Percentiles rank a stretch among this genome's conserved stretches.
These are phyloP conservation scores for Hyaloperonospora arabidopsidis DNA, from an alignment of 352 stramenopile genomes.

Conservation along the genomic window DNA sequence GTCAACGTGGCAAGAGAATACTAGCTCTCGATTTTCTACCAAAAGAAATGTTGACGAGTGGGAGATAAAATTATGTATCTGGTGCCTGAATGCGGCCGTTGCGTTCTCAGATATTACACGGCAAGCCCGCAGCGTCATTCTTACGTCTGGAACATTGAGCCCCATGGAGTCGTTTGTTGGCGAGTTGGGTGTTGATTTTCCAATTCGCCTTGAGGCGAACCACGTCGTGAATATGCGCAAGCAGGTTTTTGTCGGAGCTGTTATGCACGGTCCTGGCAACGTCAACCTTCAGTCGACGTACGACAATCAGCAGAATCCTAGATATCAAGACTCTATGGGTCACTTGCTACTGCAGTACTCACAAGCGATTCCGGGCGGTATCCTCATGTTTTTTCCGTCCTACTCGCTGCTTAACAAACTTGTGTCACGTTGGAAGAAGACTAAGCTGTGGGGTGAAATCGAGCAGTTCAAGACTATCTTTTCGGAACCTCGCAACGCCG, in stretches of 20 bases:
- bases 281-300: conserved; percentile 74
- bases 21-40: conserved; percentile 21
- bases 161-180: conserved; percentile 85
- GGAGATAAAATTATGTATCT: conserved; percentile 77
- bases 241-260: conserved; percentile 68
- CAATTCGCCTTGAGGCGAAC: conserved; percentile 75
- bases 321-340: conserved; percentile 78
- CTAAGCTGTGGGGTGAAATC: conserved; percentile 52
- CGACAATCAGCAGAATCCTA: conserved; percentile 71
- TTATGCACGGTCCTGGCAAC: conserved; percentile 58
- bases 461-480: conserved; percentile 57
- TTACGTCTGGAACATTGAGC: conserved; percentile 79
- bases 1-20: conserved; percentile 18
- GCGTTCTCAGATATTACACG: conserved; percentile 72
- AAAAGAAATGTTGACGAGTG: conserved; percentile 32
- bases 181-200: conserved; percentile 73
- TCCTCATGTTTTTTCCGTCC: conserved; percentile 85
- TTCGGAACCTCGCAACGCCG: conserved; percentile 56
- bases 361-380: conserved; percentile 56
- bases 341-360: conserved; percentile 66
- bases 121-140: conserved; percentile 61
- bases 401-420: conserved; percentile 79
- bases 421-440: conserved; percentile 55
- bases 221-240: conserved; percentile 85
- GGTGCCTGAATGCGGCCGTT: conserved; percentile 79